Conservation (phyloP, 345 rosid genomes). For the Gossypium turneri region DNA sequence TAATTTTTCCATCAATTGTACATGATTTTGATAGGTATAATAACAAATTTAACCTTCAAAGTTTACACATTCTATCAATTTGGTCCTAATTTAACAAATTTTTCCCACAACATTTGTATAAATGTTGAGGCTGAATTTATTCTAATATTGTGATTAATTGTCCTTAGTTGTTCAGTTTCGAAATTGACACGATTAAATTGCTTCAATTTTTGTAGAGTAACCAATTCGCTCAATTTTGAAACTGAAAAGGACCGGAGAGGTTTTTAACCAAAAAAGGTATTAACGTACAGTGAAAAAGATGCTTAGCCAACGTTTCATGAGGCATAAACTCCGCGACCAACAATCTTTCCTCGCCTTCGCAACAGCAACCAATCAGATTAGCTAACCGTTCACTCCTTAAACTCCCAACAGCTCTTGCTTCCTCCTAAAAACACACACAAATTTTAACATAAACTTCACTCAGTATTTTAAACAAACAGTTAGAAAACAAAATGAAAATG, state of each 20-base stretch:
- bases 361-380: constrained; percentile 87
- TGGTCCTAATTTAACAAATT: too few species aligned
- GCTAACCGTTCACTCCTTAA: constrained; percentile 82
- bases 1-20: too few species aligned
- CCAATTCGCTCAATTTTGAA: too few species aligned
- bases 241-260: too few species aligned
- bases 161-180: too few species aligned
- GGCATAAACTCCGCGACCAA: constrained; percentile 96
- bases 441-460: neutral
- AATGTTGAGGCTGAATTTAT: too few species aligned
- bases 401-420: constrained; percentile 83
- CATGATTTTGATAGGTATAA: too few species aligned
- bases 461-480: neutral
- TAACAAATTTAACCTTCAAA: too few species aligned
- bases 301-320: constrained; percentile 86
- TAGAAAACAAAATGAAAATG: neutral
- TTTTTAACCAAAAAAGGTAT: neutral
- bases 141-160: accelerated
- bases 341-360: constrained; percentile 82
- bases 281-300: constrained; percentile 84
- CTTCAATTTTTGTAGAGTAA: too few species aligned
- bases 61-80: too few species aligned
- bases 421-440: constrained; percentile 48
- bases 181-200: too few species aligned
- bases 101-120: too few species aligned